These are phyloP conservation scores for Scheffersomyces spartinae DNA, from an alignment of 805 yeast species.

Conservation along the genomic window DNA sequence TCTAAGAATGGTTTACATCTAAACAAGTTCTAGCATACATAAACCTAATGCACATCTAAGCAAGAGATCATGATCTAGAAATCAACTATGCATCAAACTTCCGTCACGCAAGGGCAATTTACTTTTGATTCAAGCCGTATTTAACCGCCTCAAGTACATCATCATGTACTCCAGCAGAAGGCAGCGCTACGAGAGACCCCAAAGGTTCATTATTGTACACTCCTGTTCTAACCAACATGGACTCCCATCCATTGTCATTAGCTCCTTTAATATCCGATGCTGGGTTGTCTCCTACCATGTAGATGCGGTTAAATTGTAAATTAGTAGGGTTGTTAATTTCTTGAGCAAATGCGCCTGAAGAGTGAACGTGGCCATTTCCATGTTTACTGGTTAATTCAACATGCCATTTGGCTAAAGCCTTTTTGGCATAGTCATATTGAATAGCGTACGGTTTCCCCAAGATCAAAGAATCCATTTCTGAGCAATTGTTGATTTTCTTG, in stretches of 20 bases:
- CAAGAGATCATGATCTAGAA: not conserved
- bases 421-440: conserved; percentile 78
- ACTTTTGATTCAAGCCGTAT: conserved; percentile 8
- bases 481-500: conserved; percentile 37
- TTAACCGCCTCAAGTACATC: conserved; percentile 36
- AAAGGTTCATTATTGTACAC: conserved; percentile 61
- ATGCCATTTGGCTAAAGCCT: no score
- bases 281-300: conserved; percentile 97
- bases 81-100: not conserved
- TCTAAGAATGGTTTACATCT: not conserved
- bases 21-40: not conserved
- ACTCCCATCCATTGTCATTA: conserved; percentile 77
- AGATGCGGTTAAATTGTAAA: conserved; percentile 44
- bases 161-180: conserved; percentile 38
- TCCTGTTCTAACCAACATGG: conserved; percentile 78
- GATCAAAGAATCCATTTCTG: conserved; percentile 38
- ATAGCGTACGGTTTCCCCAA: conserved; percentile 75
- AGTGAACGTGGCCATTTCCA: no score
- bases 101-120: not conserved
- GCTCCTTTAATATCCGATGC: conserved; percentile 90
- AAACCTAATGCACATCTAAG: no score
- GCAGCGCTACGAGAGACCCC: conserved; percentile 24
- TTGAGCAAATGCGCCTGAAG: no score
- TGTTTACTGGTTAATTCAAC: no score
- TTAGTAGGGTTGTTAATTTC: no score